A percentile compares a stretch with the other conserved stretches of the same genome.
Conservation (phyloP, 768 basidiomycete genomes). For the Dacryopinax spathularia region DNA sequence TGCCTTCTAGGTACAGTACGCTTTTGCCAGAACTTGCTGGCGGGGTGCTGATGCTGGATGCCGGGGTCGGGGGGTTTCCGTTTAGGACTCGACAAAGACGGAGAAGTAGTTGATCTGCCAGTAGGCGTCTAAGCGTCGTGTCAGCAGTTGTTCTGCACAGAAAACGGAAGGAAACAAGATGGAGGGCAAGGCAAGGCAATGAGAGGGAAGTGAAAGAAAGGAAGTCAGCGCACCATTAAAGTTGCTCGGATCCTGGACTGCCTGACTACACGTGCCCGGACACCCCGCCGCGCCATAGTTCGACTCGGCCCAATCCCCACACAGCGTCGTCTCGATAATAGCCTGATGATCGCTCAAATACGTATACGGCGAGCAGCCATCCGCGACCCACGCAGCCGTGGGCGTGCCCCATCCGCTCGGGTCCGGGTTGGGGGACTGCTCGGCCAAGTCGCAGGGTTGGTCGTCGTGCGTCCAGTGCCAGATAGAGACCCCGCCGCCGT, state of each 20-base stretch:
- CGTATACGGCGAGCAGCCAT: conserved; percentile 24
- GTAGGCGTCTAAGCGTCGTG: conserved; percentile 9
- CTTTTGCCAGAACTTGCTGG: not conserved
- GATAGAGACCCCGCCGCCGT: conserved; percentile 30
- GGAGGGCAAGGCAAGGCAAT: too few species aligned
- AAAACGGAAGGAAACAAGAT: not conserved
- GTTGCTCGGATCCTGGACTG: conserved; percentile 42
- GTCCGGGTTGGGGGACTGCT: conserved; percentile 21
- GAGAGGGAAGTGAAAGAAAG: too few species aligned
- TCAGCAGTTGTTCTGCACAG: not conserved
- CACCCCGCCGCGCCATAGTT: conserved; percentile 22
- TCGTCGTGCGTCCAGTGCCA: conserved; percentile 33
- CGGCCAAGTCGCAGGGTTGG: conserved; percentile 27
- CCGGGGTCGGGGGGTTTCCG: too few species aligned
- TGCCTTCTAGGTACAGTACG: not conserved
- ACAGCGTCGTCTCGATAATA: conserved; percentile 31
- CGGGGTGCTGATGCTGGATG: too few species aligned
- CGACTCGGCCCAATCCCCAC: conserved; percentile 33
- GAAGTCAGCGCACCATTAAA: conserved; percentile 31
- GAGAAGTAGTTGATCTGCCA: conserved; percentile 16
- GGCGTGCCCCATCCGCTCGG: conserved; percentile 33
- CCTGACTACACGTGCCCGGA: conserved; percentile 24
- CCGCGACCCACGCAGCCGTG: conserved; percentile 26
- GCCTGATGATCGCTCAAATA: conserved; percentile 29
- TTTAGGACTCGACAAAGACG: not conserved